phyloP scores from a whole-genome alignment of 768 basidiomycete genomes.

The Mycena vitilis region DNA sequence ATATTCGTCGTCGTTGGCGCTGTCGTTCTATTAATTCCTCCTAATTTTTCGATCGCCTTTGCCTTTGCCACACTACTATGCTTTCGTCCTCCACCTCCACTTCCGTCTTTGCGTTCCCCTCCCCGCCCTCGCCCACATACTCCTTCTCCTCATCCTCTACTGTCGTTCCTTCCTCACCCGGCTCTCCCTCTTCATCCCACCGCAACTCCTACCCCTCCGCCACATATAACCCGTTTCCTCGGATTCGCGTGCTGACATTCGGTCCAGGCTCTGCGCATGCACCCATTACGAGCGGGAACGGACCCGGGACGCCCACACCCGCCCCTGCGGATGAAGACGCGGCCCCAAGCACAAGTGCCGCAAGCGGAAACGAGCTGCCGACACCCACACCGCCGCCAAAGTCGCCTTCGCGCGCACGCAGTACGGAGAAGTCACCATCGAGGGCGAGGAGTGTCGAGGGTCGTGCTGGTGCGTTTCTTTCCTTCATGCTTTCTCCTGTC shows the following conservation, averaged over 20 bases:
- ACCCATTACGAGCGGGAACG: neutral
- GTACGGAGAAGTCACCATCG: neutral
- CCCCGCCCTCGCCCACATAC: neutral
- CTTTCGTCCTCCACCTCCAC: neutral
- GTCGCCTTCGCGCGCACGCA: neutral
- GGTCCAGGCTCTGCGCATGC: constrained; percentile 3
- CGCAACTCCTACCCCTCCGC: neutral
- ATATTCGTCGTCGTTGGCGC: neutral
- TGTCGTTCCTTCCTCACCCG: neutral
- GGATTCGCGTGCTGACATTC: constrained; percentile 13
- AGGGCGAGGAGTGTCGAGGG: neutral
- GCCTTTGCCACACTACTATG: neutral
- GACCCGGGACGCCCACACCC: neutral
- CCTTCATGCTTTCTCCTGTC: neutral
- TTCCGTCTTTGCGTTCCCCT: neutral
- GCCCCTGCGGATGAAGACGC: too few relatives aligned
- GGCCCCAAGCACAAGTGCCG: too few relatives aligned
- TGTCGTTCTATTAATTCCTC: neutral
- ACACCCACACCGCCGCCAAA: constrained; percentile 1
- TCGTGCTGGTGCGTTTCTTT: constrained; percentile 9
- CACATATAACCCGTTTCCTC: constrained; percentile 3
- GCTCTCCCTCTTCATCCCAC: neutral
- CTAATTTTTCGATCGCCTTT: neutral
- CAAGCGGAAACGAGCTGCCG: neutral
- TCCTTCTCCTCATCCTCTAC: neutral